Conservation (phyloP, 2,329 filamentous ascomycete genomes). For the Exophiala aquamarina region DNA sequence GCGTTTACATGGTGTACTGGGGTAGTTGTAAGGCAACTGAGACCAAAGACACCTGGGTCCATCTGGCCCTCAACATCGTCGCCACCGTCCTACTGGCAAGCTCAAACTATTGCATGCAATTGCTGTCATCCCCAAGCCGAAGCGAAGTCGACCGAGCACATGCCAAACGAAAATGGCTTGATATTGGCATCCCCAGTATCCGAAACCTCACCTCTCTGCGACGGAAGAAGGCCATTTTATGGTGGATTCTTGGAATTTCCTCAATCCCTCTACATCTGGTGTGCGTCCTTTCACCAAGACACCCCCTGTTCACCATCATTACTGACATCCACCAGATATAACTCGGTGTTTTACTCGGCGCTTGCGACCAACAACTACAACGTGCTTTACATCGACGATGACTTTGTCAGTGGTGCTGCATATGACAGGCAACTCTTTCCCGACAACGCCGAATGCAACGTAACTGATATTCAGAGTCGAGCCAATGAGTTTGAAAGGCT, state of each 20-base stretch:
- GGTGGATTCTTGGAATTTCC: constrained; percentile 27
- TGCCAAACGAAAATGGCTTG: constrained; percentile 31
- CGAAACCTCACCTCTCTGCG: constrained; percentile 30
- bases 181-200: constrained; percentile 33
- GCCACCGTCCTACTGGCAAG: constrained; percentile 47
- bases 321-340: constrained; percentile 27
- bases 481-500: constrained; percentile 16
- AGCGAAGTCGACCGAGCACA: constrained; percentile 52
- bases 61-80: constrained; percentile 51
- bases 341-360: constrained; percentile 31
- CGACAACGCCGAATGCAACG: constrained; percentile 18
- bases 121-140: constrained; percentile 51
- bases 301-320: constrained; percentile 13
- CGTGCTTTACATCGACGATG: constrained; percentile 20
- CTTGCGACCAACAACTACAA: constrained; percentile 28
- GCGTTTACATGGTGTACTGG: constrained; percentile 20
- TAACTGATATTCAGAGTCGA: constrained; percentile 19
- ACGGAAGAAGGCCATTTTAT: constrained; percentile 22
- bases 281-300: constrained; percentile 21
- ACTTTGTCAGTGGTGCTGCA: constrained; percentile 19
- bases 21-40: constrained; percentile 22
- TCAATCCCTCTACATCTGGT: constrained; percentile 31
- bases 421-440: constrained; percentile 21
- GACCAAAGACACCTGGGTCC: constrained; percentile 32
- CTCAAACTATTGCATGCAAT: constrained; percentile 55